Evolutionary conservation across 2,329 filamentous ascomycete genomes (phyloP).

Genomic region (Emmonsia crescens): DNA sequence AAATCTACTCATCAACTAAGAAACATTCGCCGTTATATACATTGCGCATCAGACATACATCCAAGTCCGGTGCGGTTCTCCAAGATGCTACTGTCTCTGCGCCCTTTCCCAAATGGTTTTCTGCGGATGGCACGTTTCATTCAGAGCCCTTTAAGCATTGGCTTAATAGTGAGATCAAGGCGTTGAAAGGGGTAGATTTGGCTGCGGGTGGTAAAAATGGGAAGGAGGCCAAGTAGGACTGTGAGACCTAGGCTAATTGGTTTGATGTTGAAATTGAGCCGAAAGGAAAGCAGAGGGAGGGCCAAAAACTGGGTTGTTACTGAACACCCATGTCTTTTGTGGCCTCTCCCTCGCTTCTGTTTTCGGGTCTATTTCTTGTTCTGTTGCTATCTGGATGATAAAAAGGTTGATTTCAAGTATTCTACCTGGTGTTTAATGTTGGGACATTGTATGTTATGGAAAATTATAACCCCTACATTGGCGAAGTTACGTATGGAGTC

Average conservation of each 20-base stretch:
- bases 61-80: constrained; percentile 28
- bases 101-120: constrained; percentile 52
- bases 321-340: background rate
- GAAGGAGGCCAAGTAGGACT: background rate
- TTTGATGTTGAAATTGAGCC: background rate
- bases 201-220: background rate
- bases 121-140: constrained; percentile 47
- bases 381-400: background rate
- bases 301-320: background rate
- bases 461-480: background rate
- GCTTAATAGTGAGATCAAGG: constrained; percentile 47
- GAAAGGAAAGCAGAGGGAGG: background rate
- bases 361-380: background rate
- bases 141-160: constrained; percentile 52
- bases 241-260: background rate
- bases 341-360: background rate
- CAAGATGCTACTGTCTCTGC: constrained; percentile 42
- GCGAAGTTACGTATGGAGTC: background rate
- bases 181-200: constrained; percentile 40
- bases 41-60: constrained; percentile 48
- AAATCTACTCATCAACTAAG: constrained; percentile 60
- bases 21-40: constrained; percentile 78
- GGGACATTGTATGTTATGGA: background rate
- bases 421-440: background rate
- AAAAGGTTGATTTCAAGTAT: background rate